phyloP scores from a whole-genome alignment of 495 filamentous ascomycete species.

The Talaromyces trachyspermus region DNA sequence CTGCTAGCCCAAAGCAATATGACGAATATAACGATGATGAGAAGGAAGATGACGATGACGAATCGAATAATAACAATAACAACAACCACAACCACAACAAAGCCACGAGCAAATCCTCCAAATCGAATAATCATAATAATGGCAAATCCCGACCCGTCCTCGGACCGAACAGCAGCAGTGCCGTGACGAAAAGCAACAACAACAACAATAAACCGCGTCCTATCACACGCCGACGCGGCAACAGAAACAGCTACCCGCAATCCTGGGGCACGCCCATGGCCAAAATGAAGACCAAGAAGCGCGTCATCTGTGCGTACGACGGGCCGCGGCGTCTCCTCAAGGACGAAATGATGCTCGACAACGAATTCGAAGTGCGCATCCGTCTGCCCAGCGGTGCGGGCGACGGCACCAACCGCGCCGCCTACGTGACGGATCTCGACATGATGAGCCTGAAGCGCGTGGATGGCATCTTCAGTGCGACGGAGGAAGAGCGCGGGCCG shows the following conservation, averaged over 20 bases:
- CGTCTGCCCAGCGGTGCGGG: constrained; percentile 61
- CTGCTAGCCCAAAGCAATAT: constrained; percentile 32
- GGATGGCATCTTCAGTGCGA: constrained; percentile 68
- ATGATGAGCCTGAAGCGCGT: constrained; percentile 82
- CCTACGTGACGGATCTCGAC: constrained; percentile 90
- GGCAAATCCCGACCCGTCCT: constrained; percentile 39
- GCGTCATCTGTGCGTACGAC: constrained; percentile 88
- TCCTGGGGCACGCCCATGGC: constrained; percentile 86
- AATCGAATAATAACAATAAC: constrained; percentile 3
- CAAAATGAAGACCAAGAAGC: constrained; percentile 97
- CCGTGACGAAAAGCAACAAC: constrained; percentile 34
- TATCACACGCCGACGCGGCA: constrained; percentile 65
- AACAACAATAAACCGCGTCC: constrained; percentile 34
- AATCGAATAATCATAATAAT: constrained; percentile 11
- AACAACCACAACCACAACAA: neutral
- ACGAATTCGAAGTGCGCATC: constrained; percentile 88
- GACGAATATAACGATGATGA: constrained; percentile 51
- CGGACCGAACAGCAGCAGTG: constrained; percentile 71
- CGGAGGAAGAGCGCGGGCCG: constrained; percentile 74
- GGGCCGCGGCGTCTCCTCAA: constrained; percentile 84
- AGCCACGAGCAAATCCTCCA: neutral
- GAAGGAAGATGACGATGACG: constrained; percentile 47
- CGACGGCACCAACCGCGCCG: constrained; percentile 44
- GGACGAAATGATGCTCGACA: constrained; percentile 98
- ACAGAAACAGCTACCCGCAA: constrained; percentile 83